Conservation (phyloP, 2,329 filamentous ascomycete genomes). For the Paraphaeosphaeria sporulosa region DNA sequence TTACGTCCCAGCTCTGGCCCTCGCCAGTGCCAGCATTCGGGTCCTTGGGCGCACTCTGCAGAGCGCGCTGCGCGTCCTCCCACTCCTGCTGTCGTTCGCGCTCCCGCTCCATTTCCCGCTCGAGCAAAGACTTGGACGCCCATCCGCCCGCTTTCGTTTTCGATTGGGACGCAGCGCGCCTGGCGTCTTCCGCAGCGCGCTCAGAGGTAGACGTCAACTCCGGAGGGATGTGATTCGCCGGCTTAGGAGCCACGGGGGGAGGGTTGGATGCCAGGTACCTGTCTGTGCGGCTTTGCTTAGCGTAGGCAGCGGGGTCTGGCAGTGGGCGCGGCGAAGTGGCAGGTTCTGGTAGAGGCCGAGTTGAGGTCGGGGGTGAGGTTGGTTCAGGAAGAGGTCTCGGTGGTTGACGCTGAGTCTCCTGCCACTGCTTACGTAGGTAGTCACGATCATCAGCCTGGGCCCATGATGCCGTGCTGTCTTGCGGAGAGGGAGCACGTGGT, state of each 20-base stretch:
- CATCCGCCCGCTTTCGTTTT: slow-evolving; percentile 69
- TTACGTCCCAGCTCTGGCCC: slow-evolving; percentile 78
- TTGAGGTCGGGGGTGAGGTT: slow-evolving; percentile 39
- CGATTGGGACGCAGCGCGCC: slow-evolving; percentile 64
- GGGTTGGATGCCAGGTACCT: slow-evolving; percentile 65
- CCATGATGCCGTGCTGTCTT: slow-evolving; percentile 68
- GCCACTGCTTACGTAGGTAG: slow-evolving; percentile 66
- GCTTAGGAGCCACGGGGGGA: slow-evolving; percentile 56
- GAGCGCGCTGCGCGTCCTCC: slow-evolving; percentile 76
- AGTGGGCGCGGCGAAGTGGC: slow-evolving; percentile 34
- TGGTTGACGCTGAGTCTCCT: slow-evolving; percentile 47
- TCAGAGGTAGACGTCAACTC: slow-evolving; percentile 68
- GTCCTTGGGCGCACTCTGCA: slow-evolving; percentile 63
- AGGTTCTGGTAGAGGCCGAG: slow-evolving; percentile 60
- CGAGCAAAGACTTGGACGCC: slow-evolving; percentile 74
- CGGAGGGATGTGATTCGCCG: slow-evolving; percentile 51
- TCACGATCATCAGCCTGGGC: slow-evolving; percentile 70
- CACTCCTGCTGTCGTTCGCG: slow-evolving; percentile 79
- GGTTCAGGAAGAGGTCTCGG: slow-evolving; percentile 45
- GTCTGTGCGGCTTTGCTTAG: slow-evolving; percentile 59
- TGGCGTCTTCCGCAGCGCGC: slow-evolving; percentile 68
- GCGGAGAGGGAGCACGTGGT: slow-evolving; percentile 50
- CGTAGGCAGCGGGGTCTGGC: slow-evolving; percentile 43
- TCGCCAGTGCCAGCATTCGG: slow-evolving; percentile 69
- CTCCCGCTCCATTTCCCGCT: slow-evolving; percentile 83